Evolutionary conservation across 176 grass and related monocot species (phyloP).

Genomic region (Triticum monococcum): DNA sequence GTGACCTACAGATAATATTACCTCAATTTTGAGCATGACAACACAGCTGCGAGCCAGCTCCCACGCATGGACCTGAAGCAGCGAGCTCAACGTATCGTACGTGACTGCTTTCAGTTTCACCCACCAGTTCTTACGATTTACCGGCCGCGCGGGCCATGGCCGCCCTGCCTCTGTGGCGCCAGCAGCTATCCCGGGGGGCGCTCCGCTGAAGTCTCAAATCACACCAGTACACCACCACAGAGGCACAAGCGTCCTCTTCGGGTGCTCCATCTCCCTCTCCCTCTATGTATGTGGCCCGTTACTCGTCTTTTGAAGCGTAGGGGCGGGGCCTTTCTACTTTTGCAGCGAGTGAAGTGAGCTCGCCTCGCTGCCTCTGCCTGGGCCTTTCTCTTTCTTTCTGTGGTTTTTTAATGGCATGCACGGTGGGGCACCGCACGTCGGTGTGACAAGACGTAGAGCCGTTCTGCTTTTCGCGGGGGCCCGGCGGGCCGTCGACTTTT

Average conservation of each 20-base stretch:
- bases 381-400: neutral
- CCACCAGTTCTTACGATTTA: no score
- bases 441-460: constrained; percentile 38
- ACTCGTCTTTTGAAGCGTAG: constrained; percentile 5
- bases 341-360: neutral
- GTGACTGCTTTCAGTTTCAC: no score
- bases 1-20: no score
- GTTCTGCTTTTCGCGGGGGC: constrained; percentile 33
- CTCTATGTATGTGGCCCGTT: neutral
- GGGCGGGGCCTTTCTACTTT: neutral
- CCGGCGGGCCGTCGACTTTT: constrained; percentile 3
- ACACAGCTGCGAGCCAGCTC: no score
- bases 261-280: no score
- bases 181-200: constrained; percentile 39
- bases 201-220: neutral
- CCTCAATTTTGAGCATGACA: no score
- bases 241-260: no score
- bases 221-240: no score
- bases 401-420: neutral
- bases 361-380: neutral
- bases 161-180: no score
- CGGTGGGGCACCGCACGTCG: constrained; percentile 9
- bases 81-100: no score
- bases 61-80: no score
- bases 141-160: neutral